Evolutionary conservation across 805 yeast species (phyloP), one percentile per base, ranked within the genome.

Genomic region (Kazachstania taianensis): DNA sequence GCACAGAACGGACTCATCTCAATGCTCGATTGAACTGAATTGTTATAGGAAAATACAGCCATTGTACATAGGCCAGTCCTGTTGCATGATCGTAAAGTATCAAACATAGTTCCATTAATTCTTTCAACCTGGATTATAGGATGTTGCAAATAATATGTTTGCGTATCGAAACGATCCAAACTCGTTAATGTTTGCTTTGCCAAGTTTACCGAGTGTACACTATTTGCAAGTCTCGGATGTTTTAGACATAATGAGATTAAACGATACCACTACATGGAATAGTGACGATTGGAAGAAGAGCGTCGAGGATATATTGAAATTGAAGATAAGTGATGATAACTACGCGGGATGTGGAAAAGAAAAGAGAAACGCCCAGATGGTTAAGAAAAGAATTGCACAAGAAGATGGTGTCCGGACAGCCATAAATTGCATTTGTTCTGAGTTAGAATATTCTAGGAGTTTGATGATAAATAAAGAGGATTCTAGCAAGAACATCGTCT

Each of bases 351-450:
- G 84, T 58, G 87, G 87, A 13, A 72, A 80, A 25, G 53, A 67
- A n/a, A 73, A 71, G n/a, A 70, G 72, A 20, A 80, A 72, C 49
- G 94, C 96, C 0, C 61, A 59, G 30, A 59, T 57, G 9, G 61
- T 84, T 13, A 84, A 94, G 13, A 67, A 65, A 29, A 66, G 66
- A 30, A 82, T 89, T 38, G 57, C 71, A 8, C 56, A 62, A n/a
- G 97, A 89, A 52, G 64, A 80, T 49, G 97, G 97, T 2, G 95
- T 86, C 5, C 61, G 61, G 18, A 67, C 65, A 14, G 96, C 96
- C 0, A 74, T 89, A 28, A 76, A 75, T 36, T 62, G 74, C 7
- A 81, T 89, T n/a, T 89, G 87, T 56, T 66, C 74, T 1, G 84
- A 84, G 48, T 53, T 85, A 53, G 86, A 78, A 34, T 87, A 87